Conservation (phyloP, 306 rosid genomes). For the Prunus salicina region DNA sequence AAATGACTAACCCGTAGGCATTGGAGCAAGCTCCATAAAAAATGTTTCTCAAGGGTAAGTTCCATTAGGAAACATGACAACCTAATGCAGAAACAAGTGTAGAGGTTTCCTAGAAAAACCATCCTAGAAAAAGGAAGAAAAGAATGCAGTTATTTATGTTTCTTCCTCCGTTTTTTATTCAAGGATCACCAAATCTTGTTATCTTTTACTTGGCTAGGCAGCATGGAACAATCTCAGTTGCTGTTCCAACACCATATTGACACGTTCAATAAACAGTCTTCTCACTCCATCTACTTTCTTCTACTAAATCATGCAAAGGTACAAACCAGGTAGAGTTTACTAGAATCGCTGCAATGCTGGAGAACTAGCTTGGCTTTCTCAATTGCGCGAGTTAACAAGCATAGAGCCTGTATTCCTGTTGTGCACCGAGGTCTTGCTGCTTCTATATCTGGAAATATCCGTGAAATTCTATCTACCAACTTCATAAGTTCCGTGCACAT, state of each 20-base stretch:
- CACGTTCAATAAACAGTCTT: background rate
- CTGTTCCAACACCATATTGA: background rate
- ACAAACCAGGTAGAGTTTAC: constrained; percentile 87
- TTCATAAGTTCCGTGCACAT: constrained; percentile 63
- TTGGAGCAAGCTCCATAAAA: background rate
- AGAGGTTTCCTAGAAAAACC: background rate
- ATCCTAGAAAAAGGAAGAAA: background rate
- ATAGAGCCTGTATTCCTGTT: constrained; percentile 63
- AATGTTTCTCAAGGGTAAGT: background rate
- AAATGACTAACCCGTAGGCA: background rate
- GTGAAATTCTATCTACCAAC: constrained; percentile 43
- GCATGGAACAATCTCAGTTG: background rate
- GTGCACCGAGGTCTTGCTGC: constrained; percentile 74
- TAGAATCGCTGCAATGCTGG: constrained; percentile 62
- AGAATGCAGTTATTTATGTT: background rate
- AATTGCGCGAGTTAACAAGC: constrained; percentile 44
- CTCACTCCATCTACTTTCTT: constrained; percentile 8
- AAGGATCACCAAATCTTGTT: background rate
- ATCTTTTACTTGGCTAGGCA: background rate
- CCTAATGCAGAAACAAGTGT: background rate
- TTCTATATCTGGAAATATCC: constrained; percentile 67
- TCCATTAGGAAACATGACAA: background rate
- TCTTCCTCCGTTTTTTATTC: background rate
- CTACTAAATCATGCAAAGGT: constrained; percentile 17
- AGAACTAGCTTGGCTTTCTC: constrained; percentile 58